These are phyloP conservation scores for Ophiocordyceps camponoti-saundersi DNA, from an alignment of 2,329 filamentous ascomycete genomes.

Conservation along the genomic window DNA sequence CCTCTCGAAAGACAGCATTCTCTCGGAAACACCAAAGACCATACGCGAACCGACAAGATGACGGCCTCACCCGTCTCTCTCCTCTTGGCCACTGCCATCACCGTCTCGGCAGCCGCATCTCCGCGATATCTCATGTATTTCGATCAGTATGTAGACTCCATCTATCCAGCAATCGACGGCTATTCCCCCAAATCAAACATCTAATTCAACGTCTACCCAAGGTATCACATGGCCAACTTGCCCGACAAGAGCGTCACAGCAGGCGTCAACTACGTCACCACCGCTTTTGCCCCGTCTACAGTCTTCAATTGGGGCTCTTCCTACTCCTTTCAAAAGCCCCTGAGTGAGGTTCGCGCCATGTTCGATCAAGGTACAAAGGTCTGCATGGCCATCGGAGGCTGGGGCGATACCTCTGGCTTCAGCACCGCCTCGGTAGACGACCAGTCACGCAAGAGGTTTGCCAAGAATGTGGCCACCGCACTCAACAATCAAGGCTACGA, in stretches of 20 bases:
- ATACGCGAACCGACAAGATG: background rate
- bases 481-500: conserved; percentile 39
- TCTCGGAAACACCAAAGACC: too few species aligned
- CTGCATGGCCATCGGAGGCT: conserved; percentile 48
- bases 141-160: too few species aligned
- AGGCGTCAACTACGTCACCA: conserved; percentile 35
- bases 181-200: background rate
- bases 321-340: conserved; percentile 35
- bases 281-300: conserved; percentile 33
- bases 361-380: conserved; percentile 38
- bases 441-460: conserved; percentile 30
- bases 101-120: conserved; percentile 4
- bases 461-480: conserved; percentile 37
- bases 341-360: conserved; percentile 30
- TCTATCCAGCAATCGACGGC: background rate
- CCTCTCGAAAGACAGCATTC: too few species aligned
- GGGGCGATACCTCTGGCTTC: conserved; percentile 45
- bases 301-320: conserved; percentile 26
- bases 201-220: conserved; percentile 6
- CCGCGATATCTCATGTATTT: conserved; percentile 23
- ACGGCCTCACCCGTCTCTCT: conserved; percentile 5
- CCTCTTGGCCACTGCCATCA: conserved; percentile 5
- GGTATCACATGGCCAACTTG: conserved; percentile 21
- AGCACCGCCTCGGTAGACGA: conserved; percentile 28
- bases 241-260: conserved; percentile 19